A percentile compares a stretch with the other conserved stretches of the same genome.
Conservation (phyloP, 2,329 filamentous ascomycete species). For the Blastomyces gilchristii region DNA sequence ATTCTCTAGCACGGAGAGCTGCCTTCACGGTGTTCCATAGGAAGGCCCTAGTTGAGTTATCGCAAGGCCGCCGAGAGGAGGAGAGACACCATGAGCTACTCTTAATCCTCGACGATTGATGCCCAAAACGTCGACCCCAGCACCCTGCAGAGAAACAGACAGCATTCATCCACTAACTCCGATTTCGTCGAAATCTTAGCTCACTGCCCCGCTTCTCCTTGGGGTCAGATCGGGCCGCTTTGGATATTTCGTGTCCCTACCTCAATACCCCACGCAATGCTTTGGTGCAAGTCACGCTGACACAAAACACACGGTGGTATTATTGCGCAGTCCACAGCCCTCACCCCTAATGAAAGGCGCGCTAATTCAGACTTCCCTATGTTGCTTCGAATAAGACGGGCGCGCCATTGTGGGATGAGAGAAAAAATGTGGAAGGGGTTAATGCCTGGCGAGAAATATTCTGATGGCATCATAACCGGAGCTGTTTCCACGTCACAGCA, state of each 20-base stretch:
- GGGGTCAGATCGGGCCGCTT: slow-evolving; percentile 13
- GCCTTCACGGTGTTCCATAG: neutral
- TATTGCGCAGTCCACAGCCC: neutral
- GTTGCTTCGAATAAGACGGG: slow-evolving; percentile 3
- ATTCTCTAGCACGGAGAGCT: neutral
- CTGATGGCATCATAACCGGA: slow-evolving; percentile 4
- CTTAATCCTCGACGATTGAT: slow-evolving; percentile 13
- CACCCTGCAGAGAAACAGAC: slow-evolving; percentile 3
- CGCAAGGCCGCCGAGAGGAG: neutral
- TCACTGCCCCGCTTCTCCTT: slow-evolving; percentile 10
- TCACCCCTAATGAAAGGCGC: slow-evolving; percentile 1
- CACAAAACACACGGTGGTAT: neutral
- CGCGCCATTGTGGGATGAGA: slow-evolving; percentile 2
- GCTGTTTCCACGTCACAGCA: slow-evolving; percentile 8
- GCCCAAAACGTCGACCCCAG: slow-evolving; percentile 13
- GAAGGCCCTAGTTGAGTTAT: neutral
- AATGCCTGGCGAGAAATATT: neutral
- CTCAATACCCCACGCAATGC: slow-evolving; percentile 1
- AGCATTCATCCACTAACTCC: slow-evolving; percentile 6
- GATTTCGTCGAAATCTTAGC: slow-evolving; percentile 1
- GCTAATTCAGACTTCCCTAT: neutral
- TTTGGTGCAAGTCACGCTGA: slow-evolving; percentile 4
- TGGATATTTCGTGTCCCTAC: neutral
- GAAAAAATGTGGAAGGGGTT: neutral
- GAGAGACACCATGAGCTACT: slow-evolving; percentile 4